A percentile compares a stretch with the other conserved stretches of the same genome.
These are phyloP conservation scores for Globisporangium nagaii DNA, from an alignment of 352 stramenopile species.

Conservation along the genomic window DNA sequence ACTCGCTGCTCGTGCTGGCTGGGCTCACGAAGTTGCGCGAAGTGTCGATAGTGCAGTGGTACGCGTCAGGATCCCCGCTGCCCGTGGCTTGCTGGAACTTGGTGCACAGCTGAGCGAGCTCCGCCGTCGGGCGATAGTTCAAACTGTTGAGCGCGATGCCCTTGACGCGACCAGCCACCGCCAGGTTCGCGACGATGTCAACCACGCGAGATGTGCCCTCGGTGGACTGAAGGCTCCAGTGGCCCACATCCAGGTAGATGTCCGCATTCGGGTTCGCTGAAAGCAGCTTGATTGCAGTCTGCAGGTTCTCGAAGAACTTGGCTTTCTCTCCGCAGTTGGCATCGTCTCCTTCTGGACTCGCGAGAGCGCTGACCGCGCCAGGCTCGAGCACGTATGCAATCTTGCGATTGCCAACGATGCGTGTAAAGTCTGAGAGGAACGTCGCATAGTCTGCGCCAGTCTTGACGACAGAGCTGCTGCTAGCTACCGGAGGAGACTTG, in stretches of 20 bases:
- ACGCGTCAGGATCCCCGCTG: conserved; percentile 16
- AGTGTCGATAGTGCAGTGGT: conserved; percentile 61
- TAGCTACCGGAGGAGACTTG: no score
- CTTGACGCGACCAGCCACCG: conserved; percentile 25
- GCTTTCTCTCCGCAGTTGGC: conserved; percentile 29
- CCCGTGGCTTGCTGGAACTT: conserved; percentile 45
- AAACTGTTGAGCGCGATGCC: conserved; percentile 64
- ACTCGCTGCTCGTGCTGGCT: conserved; percentile 29
- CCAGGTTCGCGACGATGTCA: conserved; percentile 29
- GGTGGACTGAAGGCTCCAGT: conserved; percentile 33
- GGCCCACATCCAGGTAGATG: conserved; percentile 60
- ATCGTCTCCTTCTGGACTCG: conserved; percentile 5
- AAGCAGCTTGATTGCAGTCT: conserved; percentile 40
- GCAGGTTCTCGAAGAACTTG: conserved; percentile 47
- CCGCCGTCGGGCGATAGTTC: conserved; percentile 49
- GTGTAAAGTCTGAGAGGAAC: conserved; percentile 38
- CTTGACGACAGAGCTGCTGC: conserved; percentile 29
- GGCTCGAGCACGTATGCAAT: conserved; percentile 66
- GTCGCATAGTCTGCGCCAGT: conserved; percentile 38
- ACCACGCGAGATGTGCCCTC: conserved; percentile 12
- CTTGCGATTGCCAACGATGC: conserved; percentile 37
- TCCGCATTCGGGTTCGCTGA: conserved; percentile 52
- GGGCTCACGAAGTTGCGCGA: conserved; percentile 44
- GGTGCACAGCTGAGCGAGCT: conserved; percentile 38
- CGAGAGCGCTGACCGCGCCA: conserved; percentile 48